Conservation (phyloP, 2,329 filamentous ascomycete genomes). For the Coniochaeta ligniaria region DNA sequence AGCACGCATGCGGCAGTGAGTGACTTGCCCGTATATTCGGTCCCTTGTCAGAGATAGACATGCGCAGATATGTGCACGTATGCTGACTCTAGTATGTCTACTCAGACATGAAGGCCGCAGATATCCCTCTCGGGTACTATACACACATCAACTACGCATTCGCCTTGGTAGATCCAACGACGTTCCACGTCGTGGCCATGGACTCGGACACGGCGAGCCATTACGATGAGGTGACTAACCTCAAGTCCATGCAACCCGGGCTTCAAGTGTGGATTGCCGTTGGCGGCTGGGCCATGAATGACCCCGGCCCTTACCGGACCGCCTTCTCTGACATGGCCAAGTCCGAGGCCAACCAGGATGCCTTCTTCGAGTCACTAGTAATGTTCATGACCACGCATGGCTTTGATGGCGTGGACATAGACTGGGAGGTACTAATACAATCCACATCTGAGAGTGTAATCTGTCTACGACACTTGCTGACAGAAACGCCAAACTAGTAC, state of each 20-base stretch:
- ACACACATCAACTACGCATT: constrained; percentile 26
- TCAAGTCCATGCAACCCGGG: constrained; percentile 10
- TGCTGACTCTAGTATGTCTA: too few species aligned
- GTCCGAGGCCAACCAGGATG: constrained; percentile 5
- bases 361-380: constrained; percentile 10
- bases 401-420: constrained; percentile 17
- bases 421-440: too few species aligned
- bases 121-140: constrained; percentile 3
- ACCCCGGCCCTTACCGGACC: constrained; percentile 13
- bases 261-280: constrained; percentile 18
- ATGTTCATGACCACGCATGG: constrained; percentile 12
- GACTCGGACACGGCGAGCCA: constrained; percentile 7
- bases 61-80: too few species aligned
- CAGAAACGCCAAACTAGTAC: constrained; percentile 7
- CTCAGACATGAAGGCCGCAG: neutral
- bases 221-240: constrained; percentile 2
- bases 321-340: constrained; percentile 6
- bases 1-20: too few species aligned
- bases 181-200: constrained; percentile 22
- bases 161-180: constrained; percentile 21
- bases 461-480: too few species aligned
- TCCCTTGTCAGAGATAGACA: too few species aligned
- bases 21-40: too few species aligned
- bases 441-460: too few species aligned
- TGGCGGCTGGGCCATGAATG: constrained; percentile 25